Evolutionary conservation across 202 grass and related monocot genomes (phyloP).

Genomic region (Tripidium arundinaceum): DNA sequence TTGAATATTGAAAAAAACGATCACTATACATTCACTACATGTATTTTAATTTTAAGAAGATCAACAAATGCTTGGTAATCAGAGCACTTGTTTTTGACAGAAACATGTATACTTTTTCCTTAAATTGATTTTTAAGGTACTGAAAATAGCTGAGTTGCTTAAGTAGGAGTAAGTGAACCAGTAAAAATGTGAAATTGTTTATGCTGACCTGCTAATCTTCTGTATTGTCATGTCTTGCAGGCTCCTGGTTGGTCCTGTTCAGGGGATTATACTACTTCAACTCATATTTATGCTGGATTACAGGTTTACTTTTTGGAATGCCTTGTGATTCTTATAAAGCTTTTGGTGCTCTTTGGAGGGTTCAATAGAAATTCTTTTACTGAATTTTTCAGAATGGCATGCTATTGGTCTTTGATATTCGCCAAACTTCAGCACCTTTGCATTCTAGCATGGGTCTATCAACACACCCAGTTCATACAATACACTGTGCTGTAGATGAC

Average conservation of each 20-base stretch:
- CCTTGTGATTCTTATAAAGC: conserved; percentile 27
- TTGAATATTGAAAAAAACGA: conserved; percentile 16
- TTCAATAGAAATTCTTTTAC: conserved; percentile 18
- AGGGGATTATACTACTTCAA: conserved; percentile 44
- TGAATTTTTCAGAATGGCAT: conserved; percentile 64
- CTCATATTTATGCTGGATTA: conserved; percentile 75
- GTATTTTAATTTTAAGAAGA: neutral
- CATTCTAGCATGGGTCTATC: conserved; percentile 55
- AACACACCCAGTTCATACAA: conserved; percentile 63
- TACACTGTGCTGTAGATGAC: conserved; percentile 46
- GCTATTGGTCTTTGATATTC: conserved; percentile 87
- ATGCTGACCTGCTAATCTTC: conserved; percentile 1
- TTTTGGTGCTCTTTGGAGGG: conserved; percentile 20
- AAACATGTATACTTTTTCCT: neutral
- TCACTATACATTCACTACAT: neutral
- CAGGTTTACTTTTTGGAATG: conserved; percentile 53
- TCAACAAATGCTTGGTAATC: neutral
- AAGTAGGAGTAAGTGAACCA: neutral
- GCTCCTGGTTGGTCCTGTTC: conserved; percentile 90
- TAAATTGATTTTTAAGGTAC: conserved; percentile 9
- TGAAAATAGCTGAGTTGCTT: neutral
- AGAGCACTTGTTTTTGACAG: neutral
- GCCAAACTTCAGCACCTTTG: conserved; percentile 62
- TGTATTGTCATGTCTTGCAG: conserved; percentile 43
- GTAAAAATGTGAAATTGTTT: conserved; percentile 5